Percentiles rank a stretch among this genome's conserved stretches.
Conservation (phyloP, 1,139 yeast species). For the Debaryomyces nepalensis region DNA sequence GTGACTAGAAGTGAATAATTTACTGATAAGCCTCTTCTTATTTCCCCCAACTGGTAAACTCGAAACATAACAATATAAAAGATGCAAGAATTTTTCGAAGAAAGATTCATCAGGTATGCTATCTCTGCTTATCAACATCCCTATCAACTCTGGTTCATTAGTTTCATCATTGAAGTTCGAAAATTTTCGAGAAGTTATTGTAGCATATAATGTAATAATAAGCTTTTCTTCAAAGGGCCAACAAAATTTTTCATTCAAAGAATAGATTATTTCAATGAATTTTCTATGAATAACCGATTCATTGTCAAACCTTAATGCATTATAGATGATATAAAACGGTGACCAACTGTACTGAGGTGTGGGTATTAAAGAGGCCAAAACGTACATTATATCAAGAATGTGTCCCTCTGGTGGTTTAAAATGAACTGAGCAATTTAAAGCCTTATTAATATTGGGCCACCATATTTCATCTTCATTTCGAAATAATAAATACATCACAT, state of each 20-base stretch:
- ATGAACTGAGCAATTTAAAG: slow-evolving; percentile 14
- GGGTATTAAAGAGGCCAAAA: slow-evolving; percentile 22
- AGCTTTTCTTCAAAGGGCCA: slow-evolving; percentile 48
- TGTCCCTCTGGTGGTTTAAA: background rate
- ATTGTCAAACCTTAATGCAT: slow-evolving; percentile 18
- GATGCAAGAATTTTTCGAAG: slow-evolving; percentile 44
- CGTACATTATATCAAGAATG: slow-evolving; percentile 16
- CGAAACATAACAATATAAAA: slow-evolving; percentile 40
- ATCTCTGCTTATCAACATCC: slow-evolving; percentile 30
- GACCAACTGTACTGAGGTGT: slow-evolving; percentile 28
- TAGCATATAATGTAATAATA: slow-evolving; percentile 33
- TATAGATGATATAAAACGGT: slow-evolving; percentile 29
- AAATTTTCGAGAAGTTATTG: slow-evolving; percentile 40
- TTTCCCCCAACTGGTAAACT: slow-evolving; percentile 30
- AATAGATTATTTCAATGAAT: slow-evolving; percentile 37
- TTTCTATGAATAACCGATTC: slow-evolving; percentile 27
- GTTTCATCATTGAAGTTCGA: slow-evolving; percentile 45
- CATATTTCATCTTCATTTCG: slow-evolving; percentile 17
- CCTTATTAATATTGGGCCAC: slow-evolving; percentile 27
- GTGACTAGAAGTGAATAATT: slow-evolving; percentile 44
- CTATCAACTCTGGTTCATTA: slow-evolving; percentile 30
- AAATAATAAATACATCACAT: slow-evolving; percentile 20
- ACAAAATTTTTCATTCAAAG: slow-evolving; percentile 29
- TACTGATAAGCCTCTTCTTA: slow-evolving; percentile 41
- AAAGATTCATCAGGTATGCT: slow-evolving; percentile 41